Evolutionary conservation across 73 alveolate species (phyloP).

Genomic region (Breviolum minutum): DNA sequence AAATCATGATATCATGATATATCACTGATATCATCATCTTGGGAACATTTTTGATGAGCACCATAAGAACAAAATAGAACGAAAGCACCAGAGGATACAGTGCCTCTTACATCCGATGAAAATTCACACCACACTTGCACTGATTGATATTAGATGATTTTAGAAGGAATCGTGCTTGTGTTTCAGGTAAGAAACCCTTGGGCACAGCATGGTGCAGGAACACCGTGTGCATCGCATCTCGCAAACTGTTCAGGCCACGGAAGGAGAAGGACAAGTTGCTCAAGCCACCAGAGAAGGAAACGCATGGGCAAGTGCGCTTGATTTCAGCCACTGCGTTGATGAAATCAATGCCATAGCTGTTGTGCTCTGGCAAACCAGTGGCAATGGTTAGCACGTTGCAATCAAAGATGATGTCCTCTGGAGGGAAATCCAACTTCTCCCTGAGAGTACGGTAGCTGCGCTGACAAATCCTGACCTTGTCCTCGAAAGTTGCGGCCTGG

Average conservation of each 20-base stretch:
- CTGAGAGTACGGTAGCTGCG: conserved; percentile 96
- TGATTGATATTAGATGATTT: not conserved
- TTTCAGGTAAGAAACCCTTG: conserved; percentile 53
- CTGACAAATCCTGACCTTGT: conserved; percentile 96
- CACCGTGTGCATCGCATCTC: conserved; percentile 97
- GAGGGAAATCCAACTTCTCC: conserved; percentile 96
- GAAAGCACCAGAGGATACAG: too few species aligned
- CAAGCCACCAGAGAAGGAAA: conserved; percentile 97
- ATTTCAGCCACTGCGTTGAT: conserved; percentile 96
- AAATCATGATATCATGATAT: too few species aligned
- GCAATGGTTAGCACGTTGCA: conserved; percentile 97
- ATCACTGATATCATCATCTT: too few species aligned
- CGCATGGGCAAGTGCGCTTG: conserved; percentile 95
- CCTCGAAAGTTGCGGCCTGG: conserved; percentile 97
- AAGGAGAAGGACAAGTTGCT: conserved; percentile 98
- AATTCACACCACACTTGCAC: not conserved
- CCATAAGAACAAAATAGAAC: too few species aligned
- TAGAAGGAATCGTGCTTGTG: conserved; percentile 42
- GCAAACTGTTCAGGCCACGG: conserved; percentile 97
- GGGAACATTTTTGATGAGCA: too few species aligned
- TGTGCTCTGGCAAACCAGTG: conserved; percentile 98
- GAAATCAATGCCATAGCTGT: conserved; percentile 97
- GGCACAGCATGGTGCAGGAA: conserved; percentile 97
- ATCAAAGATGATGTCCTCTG: conserved; percentile 97
- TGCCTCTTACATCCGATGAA: too few species aligned